A percentile compares a stretch with the other conserved stretches of the same genome.
These are phyloP conservation scores for Nevesoporus exiguus DNA, from an alignment of 768 basidiomycete species.

Conservation along the genomic window DNA sequence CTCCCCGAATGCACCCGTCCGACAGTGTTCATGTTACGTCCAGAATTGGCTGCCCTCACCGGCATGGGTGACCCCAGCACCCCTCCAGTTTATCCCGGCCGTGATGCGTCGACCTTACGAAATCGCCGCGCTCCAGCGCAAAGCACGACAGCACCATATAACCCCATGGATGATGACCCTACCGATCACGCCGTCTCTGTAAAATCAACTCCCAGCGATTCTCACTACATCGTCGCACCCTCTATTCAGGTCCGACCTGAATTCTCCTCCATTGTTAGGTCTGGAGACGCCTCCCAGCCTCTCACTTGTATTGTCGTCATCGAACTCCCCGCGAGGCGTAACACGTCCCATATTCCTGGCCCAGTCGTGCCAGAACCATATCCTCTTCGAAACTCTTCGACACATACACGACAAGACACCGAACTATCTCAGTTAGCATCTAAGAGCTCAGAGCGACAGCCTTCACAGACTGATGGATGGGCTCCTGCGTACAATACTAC, in stretches of 20 bases:
- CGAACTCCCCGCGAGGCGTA: slow-evolving; percentile 81
- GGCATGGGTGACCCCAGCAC: slow-evolving; percentile 72
- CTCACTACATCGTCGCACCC: slow-evolving; percentile 82
- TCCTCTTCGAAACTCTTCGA: slow-evolving; percentile 28
- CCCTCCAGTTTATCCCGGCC: slow-evolving; percentile 62
- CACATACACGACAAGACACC: slow-evolving; percentile 22
- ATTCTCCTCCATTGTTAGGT: slow-evolving; percentile 76
- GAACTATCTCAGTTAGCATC: slow-evolving; percentile 15
- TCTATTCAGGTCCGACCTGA: slow-evolving; percentile 93
- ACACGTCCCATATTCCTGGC: slow-evolving; percentile 47
- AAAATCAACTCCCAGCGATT: slow-evolving; percentile 45
- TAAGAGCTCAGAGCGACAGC: slow-evolving; percentile 15
- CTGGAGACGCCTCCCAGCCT: slow-evolving; percentile 68
- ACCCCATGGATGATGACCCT: slow-evolving; percentile 85
- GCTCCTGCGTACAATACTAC: slow-evolving; percentile 26
- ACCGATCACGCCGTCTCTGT: slow-evolving; percentile 56
- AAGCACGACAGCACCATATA: slow-evolving; percentile 38
- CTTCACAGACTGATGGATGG: slow-evolving; percentile 24
- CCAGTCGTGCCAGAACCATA: slow-evolving; percentile 51
- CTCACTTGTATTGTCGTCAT: slow-evolving; percentile 93
- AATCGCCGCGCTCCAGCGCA: slow-evolving; percentile 27
- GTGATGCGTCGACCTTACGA: slow-evolving; percentile 46
- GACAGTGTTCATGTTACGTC: slow-evolving; percentile 7
- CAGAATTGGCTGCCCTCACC: slow-evolving; percentile 91
- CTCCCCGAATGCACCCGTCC: neutral